phyloP scores from a whole-genome alignment of 208 protist species.

The Acanthamoeba royreba region DNA sequence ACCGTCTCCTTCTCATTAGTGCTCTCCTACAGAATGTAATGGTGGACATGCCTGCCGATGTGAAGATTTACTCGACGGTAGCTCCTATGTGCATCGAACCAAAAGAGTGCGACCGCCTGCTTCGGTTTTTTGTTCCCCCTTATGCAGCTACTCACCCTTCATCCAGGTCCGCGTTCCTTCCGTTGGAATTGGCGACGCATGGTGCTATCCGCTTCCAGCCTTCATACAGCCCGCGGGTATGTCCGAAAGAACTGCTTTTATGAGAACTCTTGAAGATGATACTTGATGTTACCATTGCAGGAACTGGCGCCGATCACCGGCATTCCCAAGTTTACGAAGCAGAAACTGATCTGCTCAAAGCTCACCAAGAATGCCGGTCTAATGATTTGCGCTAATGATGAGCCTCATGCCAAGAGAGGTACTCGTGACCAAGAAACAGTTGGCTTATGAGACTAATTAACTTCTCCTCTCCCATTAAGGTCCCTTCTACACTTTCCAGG shows the following conservation, averaged over 20 bases:
- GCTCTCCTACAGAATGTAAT: not conserved
- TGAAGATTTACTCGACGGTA: not conserved
- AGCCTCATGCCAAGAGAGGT: not conserved
- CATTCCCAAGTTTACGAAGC: not conserved
- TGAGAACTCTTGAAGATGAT: not conserved
- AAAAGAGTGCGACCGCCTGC: not conserved
- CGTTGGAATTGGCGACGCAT: not conserved
- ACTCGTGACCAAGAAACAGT: not conserved
- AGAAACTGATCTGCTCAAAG: conserved; percentile 36
- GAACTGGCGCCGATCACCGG: not conserved
- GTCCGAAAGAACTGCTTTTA: not conserved
- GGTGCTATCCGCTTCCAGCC: conserved; percentile 19
- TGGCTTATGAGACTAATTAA: not conserved
- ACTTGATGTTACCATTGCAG: not conserved
- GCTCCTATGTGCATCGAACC: not conserved
- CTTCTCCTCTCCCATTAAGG: not conserved
- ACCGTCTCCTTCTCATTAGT: not conserved
- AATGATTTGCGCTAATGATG: conserved; percentile 28
- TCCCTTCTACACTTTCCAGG: conserved; percentile 20
- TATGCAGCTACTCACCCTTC: not conserved
- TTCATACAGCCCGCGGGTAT: not conserved
- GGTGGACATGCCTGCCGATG: not conserved
- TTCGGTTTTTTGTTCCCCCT: not conserved
- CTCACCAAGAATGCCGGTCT: not conserved
- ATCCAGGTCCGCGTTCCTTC: not conserved